Percentiles rank a stretch among this genome's conserved stretches.
Conservation (phyloP, 768 basidiomycete genomes). For the Calocybe indica region DNA sequence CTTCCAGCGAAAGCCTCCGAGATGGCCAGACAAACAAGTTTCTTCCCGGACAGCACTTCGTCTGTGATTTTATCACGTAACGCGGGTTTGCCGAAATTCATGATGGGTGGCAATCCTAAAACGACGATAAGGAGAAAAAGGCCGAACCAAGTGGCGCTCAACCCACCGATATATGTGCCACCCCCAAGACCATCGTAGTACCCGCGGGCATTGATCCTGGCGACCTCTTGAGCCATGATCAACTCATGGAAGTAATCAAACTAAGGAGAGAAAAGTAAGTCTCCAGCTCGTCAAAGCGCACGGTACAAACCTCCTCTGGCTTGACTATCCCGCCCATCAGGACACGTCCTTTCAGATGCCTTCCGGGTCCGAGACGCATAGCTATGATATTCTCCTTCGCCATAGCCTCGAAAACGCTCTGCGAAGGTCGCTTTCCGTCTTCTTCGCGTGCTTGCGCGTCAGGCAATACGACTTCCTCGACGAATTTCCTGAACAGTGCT, state of each 20-base stretch:
- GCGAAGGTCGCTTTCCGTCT: constrained; percentile 73
- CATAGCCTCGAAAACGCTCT: constrained; percentile 70
- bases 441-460: constrained; percentile 62
- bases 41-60: constrained; percentile 54
- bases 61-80: constrained; percentile 56
- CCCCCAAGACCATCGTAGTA: constrained; percentile 71
- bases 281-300: not conserved
- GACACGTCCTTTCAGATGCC: constrained; percentile 72
- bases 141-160: not conserved
- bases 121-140: not conserved
- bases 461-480: constrained; percentile 60
- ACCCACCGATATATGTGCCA: constrained; percentile 28
- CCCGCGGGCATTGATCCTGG: constrained; percentile 65
- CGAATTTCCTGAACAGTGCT: constrained; percentile 57
- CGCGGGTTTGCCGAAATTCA: constrained; percentile 71
- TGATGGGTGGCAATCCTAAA: constrained; percentile 61
- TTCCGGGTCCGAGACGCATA: constrained; percentile 85
- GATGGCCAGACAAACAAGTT: constrained; percentile 74
- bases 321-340: constrained; percentile 71
- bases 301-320: constrained; percentile 58
- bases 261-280: constrained; percentile 14
- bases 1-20: constrained; percentile 83
- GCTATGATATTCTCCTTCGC: constrained; percentile 35
- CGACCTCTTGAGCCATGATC: constrained; percentile 65
- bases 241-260: constrained; percentile 85